phyloP scores from a whole-genome alignment of 495 filamentous ascomycete genomes.

The Penicillium steckii region DNA sequence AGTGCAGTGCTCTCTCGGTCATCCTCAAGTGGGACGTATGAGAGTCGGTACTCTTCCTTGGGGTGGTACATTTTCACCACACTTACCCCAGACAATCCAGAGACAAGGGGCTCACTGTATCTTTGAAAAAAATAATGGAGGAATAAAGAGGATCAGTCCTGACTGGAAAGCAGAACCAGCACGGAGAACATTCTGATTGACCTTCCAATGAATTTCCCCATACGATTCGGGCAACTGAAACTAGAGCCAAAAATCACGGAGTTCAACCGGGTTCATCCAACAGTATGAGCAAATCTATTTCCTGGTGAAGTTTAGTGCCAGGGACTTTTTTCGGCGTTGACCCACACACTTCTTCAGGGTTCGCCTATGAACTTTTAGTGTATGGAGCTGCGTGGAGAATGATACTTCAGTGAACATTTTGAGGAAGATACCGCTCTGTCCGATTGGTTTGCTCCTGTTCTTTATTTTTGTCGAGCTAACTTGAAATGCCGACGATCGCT shows the following conservation, averaged over 20 bases:
- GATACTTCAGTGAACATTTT: slow-evolving; percentile 3
- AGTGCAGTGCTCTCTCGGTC: not conserved
- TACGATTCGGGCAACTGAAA: slow-evolving; percentile 6
- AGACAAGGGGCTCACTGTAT: not conserved
- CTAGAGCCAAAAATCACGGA: slow-evolving; percentile 10
- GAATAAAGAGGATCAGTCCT: not conserved
- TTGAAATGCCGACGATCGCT: not conserved
- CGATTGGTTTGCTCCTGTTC: slow-evolving; percentile 3
- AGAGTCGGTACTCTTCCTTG: slow-evolving; percentile 22
- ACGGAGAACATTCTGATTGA: not conserved
- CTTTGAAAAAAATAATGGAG: not conserved
- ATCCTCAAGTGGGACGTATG: slow-evolving; percentile 18
- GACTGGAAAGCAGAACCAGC: not conserved
- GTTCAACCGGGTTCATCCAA: not conserved
- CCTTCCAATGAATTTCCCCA: slow-evolving; percentile 1
- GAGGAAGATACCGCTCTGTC: not conserved
- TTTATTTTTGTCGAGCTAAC: slow-evolving; percentile 3
- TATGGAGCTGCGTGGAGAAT: not conserved
- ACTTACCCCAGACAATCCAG: not conserved
- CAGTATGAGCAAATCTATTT: slow-evolving; percentile 9
- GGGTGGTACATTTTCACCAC: slow-evolving; percentile 12
- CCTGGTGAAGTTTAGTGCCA: slow-evolving; percentile 3
- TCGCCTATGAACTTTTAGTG: not conserved
- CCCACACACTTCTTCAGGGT: slow-evolving; percentile 3
- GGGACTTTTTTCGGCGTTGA: slow-evolving; percentile 1